Evolutionary conservation across 2,329 filamentous ascomycete genomes (phyloP).

Genomic region (Coniella lustricola): DNA sequence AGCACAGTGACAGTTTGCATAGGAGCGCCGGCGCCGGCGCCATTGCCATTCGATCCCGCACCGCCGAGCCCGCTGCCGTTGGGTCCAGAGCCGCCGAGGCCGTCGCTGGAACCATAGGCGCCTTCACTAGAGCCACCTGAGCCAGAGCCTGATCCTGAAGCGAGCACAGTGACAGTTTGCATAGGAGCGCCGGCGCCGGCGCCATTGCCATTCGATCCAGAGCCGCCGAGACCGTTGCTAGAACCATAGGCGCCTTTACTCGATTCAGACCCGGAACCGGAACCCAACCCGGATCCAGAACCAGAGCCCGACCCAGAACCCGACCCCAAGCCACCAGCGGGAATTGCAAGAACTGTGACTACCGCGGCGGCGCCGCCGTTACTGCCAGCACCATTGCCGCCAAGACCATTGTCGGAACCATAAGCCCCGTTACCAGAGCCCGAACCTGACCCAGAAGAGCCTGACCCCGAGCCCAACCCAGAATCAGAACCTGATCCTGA

Average conservation of each 20-base stretch:
- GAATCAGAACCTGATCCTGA: too few species aligned
- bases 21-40: conserved; percentile 2
- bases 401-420: conserved; percentile 7
- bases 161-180: conserved; percentile 9
- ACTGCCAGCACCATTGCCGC: conserved; percentile 2
- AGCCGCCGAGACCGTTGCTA: background rate
- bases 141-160: background rate
- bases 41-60: background rate
- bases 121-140: conserved; percentile 4
- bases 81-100: conserved; percentile 2
- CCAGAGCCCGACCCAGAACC: conserved; percentile 5
- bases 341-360: conserved; percentile 12
- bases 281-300: conserved; percentile 3
- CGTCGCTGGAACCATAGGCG: background rate
- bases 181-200: conserved; percentile 7
- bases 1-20: conserved; percentile 4
- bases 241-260: background rate
- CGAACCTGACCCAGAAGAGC: too few species aligned
- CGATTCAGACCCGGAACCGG: background rate
- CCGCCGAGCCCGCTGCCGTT: background rate
- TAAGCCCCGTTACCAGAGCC: background rate
- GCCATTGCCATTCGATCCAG: background rate
- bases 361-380: conserved; percentile 7
- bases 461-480: too few species aligned
- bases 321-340: background rate